Evolutionary conservation across 192 early-diverging fungal genomes (phyloP), one percentile per base, ranked within the genome.

Genomic region (Coemansia sp.): DNA sequence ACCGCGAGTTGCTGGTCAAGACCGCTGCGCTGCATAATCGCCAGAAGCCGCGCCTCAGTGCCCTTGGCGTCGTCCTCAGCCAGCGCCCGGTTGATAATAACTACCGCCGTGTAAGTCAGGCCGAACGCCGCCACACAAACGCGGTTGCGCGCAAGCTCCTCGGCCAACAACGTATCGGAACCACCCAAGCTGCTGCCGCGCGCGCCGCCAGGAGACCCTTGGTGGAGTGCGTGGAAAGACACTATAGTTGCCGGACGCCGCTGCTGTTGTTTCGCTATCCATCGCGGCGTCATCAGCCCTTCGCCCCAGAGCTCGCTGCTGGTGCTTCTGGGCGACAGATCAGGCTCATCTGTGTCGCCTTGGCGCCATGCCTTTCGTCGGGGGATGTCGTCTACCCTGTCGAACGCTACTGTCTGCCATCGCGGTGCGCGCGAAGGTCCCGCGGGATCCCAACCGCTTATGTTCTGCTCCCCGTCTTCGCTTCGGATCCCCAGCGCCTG

Each of bases 141-240:
- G 38, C 79, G 75, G 51, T 73, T 77, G 66, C 79, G 79, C 59
- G 79, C 79, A 23, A 82, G 52, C 30, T 76, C 79, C 36, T 67
- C 71, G 10, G 55, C 69, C 30, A 69, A 16, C 57, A 24, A 35
- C 16, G 60, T 30, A n/a, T 78, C 71, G n/a, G 57, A 36, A 1
- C 56, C 64, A 10, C 24, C 38, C 12, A 46, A 18, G 44, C 44
- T 46, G 16, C 18, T 18, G 44, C 44, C 18, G 5, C 44, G 44
- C 18, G 44, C 44, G 15, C 44, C 44, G 7, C 44, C 44, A 0
- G 44, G 44, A 53, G 51, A 53, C 51, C 33, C 64, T 6, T 39
- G 63, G 14, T 24, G 34, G n/a, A 82, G 56, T 57, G 65, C 51
- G 16, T 82, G 79, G 41, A 82, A 41, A 3, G 79, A 82, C 7